Percentiles rank a stretch among this genome's conserved stretches.
These are phyloP conservation scores for Ceratocystis cubensis DNA, from an alignment of 2,329 filamentous ascomycete species.

Conservation along the genomic window DNA sequence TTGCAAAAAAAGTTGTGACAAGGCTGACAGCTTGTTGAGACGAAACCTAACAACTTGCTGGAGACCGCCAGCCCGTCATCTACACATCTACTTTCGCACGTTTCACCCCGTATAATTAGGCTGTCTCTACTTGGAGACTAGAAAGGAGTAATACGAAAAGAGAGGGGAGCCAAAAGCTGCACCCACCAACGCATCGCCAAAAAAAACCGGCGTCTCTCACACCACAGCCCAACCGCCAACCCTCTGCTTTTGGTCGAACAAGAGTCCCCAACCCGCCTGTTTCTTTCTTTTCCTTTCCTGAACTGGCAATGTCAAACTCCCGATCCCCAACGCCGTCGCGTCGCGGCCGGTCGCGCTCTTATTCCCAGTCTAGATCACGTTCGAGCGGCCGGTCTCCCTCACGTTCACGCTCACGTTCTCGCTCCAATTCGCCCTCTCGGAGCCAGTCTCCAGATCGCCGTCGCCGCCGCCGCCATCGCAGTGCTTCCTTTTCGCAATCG, in stretches of 20 bases:
- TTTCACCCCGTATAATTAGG: too few relatives aligned
- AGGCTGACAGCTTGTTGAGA: neutral
- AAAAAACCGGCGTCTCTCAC: too few relatives aligned
- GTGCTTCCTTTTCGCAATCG: neutral
- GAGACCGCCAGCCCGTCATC: neutral
- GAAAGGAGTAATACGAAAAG: too few relatives aligned
- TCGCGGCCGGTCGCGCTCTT: slow-evolving; percentile 21
- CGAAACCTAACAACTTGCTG: neutral
- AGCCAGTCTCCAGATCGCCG: neutral
- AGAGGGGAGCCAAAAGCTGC: too few relatives aligned
- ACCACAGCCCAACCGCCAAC: neutral
- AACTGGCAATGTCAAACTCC: neutral
- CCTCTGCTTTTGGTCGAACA: neutral
- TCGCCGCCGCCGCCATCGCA: neutral
- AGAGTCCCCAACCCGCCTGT: neutral
- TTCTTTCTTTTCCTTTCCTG: neutral
- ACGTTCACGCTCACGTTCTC: neutral
- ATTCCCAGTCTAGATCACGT: slow-evolving; percentile 24
- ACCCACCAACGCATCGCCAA: too few relatives aligned
- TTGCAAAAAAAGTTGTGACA: slow-evolving; percentile 9
- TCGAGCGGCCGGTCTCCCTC: slow-evolving; percentile 21
- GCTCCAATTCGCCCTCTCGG: neutral
- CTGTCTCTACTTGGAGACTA: too few relatives aligned
- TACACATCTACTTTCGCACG: too few relatives aligned
- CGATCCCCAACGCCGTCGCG: slow-evolving; percentile 12